Percentiles rank a stretch among this genome's conserved stretches.
Evolutionary conservation across 2,329 filamentous ascomycete species (phyloP).

Genomic region (Penicillium decumbens): DNA sequence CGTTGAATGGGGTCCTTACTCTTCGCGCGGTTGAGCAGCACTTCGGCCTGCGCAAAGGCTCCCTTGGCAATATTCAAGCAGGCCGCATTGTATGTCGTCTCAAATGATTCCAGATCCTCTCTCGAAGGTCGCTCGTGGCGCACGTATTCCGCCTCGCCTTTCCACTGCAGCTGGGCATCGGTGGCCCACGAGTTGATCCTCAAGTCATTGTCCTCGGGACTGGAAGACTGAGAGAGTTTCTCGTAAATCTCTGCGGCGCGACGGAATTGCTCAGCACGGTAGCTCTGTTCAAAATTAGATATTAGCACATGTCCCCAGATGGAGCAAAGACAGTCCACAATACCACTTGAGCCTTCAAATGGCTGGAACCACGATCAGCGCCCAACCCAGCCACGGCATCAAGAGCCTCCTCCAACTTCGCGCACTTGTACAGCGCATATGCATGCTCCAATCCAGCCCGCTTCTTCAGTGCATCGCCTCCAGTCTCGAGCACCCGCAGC

Average conservation of each 20-base stretch:
- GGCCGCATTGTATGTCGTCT: conserved; percentile 62
- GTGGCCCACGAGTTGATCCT: conserved; percentile 59
- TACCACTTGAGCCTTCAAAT: conserved; percentile 61
- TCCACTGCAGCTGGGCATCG: conserved; percentile 60
- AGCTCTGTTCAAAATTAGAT: conserved; percentile 32
- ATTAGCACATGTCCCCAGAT: neutral
- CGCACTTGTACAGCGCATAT: conserved; percentile 60
- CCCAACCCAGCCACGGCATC: conserved; percentile 44
- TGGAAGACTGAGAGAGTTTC: conserved; percentile 42
- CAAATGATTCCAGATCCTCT: conserved; percentile 60
- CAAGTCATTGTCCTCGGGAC: conserved; percentile 56
- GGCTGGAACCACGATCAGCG: conserved; percentile 50
- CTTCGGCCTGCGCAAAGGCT: conserved; percentile 54
- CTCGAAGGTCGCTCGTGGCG: conserved; percentile 51
- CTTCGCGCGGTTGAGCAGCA: conserved; percentile 57
- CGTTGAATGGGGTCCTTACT: conserved; percentile 30
- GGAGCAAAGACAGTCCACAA: conserved; percentile 13
- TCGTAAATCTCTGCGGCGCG: conserved; percentile 53
- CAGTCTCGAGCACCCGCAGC: conserved; percentile 52
- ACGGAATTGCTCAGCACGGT: conserved; percentile 58
- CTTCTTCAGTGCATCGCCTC: conserved; percentile 52
- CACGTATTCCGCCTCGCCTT: conserved; percentile 48
- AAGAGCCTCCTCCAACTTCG: conserved; percentile 52
- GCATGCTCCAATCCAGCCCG: conserved; percentile 56
- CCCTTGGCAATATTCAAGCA: conserved; percentile 60